Conservation (phyloP, 345 rosid species). For the Mallotus nudiflorus region DNA sequence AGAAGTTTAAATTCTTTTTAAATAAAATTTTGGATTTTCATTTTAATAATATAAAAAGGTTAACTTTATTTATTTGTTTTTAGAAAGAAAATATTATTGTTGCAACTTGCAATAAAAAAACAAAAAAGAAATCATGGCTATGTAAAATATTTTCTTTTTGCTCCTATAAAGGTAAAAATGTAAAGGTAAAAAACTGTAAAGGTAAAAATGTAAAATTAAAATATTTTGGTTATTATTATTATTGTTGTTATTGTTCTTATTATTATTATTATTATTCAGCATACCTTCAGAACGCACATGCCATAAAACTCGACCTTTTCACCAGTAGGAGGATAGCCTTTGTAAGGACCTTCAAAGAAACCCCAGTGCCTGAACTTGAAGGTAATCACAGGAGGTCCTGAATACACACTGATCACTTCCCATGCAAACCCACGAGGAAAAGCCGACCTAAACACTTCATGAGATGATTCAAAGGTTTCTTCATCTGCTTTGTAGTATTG, state of each 20-base stretch:
- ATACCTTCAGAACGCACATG: constrained; percentile 65
- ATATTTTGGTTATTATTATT: too few relatives aligned
- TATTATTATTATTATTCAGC: not conserved
- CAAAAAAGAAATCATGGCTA: too few relatives aligned
- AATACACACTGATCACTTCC: constrained; percentile 65
- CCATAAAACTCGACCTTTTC: constrained; percentile 63
- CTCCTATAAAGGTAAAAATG: too few relatives aligned
- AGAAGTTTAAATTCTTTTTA: too few relatives aligned
- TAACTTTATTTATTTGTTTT: too few relatives aligned
- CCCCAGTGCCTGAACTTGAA: constrained; percentile 94
- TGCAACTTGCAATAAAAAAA: too few relatives aligned
- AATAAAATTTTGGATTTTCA: too few relatives aligned
- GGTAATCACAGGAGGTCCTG: constrained; percentile 73
- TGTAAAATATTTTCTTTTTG: too few relatives aligned
- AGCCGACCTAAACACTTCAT: constrained; percentile 57
- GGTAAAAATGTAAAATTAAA: too few relatives aligned
- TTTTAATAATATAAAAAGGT: too few relatives aligned
- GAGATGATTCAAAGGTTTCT: constrained; percentile 79
- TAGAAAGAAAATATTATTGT: too few relatives aligned
- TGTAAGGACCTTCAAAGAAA: constrained; percentile 70
- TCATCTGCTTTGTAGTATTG: constrained; percentile 64
- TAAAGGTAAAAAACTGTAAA: too few relatives aligned
- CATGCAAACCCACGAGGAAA: constrained; percentile 87
- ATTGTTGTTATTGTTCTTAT: not conserved
- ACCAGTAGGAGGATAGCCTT: constrained; percentile 72